Base-by-base conservation (phyloP, 805 yeast species). In the Starmerella etchellsii region DNA sequence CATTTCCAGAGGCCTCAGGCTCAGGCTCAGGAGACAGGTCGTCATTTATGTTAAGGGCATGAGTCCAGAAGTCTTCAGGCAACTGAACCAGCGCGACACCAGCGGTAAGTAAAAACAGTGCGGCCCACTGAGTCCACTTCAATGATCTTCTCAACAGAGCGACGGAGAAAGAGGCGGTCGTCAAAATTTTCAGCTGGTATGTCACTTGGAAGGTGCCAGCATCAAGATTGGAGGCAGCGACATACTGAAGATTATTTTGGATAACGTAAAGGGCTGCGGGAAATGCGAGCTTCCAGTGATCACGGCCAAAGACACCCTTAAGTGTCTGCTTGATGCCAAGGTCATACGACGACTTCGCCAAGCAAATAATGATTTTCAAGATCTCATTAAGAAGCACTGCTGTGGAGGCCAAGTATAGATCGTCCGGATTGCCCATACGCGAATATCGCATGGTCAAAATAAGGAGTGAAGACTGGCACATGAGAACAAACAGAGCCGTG, bases 171-270 rank as follows among this genome's bases (percentile, higher is more conserved):
- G 62, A 55, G 19, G 68, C 68, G 6, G 68, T 64, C 15, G 68
- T 63, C 46, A 64, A 51, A 40, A 64, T 64, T 47, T 64, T 64
- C 40, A 64, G 61, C 54, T 64, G 68, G 54, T 64, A 64, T 9
- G 66, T 60, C 40, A 64, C 68, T 52, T 64, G 68, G 50, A 64
- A 63, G 6, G 66, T 61, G 13, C 67, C 66, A 2, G 68, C 68
- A 36, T 61, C 64, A 29, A 64, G 51, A 51, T 62, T 60, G 15
- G 66, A 60, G 8, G 64, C 68, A 2, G 68, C 68, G 20, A 60
- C 62, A 41, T 63, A 63, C 46, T 63, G 67, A 36, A 63, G 52
- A 26, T 62, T 53, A 51, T 63, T 63, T 47, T 61, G 65, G 34
- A 61, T 31, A n/a, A 66, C 64, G 48, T 64, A 64, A 18, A 64